These are phyloP conservation scores for Salix caprea DNA, from an alignment of 345 rosid species.

Conservation along the genomic window DNA sequence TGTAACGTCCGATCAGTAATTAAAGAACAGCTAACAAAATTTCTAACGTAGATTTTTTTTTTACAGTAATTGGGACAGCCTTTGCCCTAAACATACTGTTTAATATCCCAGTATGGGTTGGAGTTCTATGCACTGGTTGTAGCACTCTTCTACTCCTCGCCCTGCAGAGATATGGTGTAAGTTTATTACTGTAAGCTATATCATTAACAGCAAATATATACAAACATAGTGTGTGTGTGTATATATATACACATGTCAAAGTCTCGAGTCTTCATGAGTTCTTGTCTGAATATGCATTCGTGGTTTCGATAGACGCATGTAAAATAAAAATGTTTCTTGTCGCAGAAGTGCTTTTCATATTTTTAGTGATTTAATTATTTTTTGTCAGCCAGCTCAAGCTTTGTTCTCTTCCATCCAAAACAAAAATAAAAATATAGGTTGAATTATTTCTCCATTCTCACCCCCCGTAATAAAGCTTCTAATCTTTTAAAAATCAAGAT, in stretches of 20 bases:
- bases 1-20: not conserved
- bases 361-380: not conserved
- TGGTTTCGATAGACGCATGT: not conserved
- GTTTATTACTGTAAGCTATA: not conserved
- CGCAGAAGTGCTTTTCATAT: not conserved
- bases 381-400: not conserved
- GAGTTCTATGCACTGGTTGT: slow-evolving; percentile 51
- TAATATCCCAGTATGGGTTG: slow-evolving; percentile 47
- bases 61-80: slow-evolving; percentile 61
- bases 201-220: not conserved
- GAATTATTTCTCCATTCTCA: not conserved
- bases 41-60: not conserved
- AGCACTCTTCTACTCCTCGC: slow-evolving; percentile 63
- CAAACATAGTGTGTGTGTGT: not conserved
- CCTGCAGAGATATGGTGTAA: slow-evolving; percentile 61
- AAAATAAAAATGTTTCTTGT: not conserved
- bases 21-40: not conserved
- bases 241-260: not conserved
- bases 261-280: not conserved
- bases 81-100: slow-evolving; percentile 54
- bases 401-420: not conserved
- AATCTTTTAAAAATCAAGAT: no score
- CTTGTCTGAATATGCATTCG: not conserved
- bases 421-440: not conserved
- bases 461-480: not conserved